Evolutionary conservation across 192 early-diverging fungal genomes (phyloP).

Genomic region (Spizellomyces punctatus): DNA sequence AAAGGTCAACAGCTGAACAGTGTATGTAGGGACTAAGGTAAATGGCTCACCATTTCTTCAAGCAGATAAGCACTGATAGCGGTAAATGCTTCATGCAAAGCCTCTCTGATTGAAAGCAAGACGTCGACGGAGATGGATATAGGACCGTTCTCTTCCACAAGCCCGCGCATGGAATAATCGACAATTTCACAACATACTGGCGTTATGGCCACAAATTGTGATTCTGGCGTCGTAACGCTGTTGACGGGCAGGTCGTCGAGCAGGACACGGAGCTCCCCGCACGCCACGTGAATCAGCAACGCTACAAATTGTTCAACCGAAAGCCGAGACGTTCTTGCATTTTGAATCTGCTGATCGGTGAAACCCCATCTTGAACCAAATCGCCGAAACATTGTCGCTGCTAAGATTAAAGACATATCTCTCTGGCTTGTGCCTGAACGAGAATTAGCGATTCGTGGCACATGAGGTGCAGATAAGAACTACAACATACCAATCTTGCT

Average conservation of each 20-base stretch:
- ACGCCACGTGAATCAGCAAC: conserved; percentile 20
- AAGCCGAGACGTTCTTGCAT: not conserved
- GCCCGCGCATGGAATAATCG: not conserved
- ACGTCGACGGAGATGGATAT: not conserved
- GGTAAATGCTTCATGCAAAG: conserved; percentile 14
- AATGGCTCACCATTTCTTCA: conserved; percentile 7
- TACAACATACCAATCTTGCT: conserved; percentile 16
- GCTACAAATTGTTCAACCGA: conserved; percentile 14
- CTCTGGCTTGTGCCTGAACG: conserved; percentile 3
- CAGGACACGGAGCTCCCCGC: conserved; percentile 22
- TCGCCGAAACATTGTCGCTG: conserved; percentile 10
- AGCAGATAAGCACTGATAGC: conserved; percentile 14
- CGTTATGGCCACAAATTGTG: not conserved
- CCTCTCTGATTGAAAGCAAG: conserved; percentile 6
- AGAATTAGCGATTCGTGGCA: not conserved
- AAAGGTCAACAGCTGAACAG: not conserved
- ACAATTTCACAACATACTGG: conserved; percentile 24
- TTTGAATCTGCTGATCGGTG: not conserved
- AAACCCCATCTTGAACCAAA: not conserved
- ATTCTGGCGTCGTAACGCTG: not conserved
- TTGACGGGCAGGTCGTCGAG: conserved; percentile 17
- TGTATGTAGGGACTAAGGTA: not conserved
- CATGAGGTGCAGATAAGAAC: not conserved
- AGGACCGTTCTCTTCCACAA: not conserved
- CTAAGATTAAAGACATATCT: conserved; percentile 15